Evolutionary conservation across 2,329 filamentous ascomycete genomes (phyloP).

Genomic region (Thelonectria discophora): DNA sequence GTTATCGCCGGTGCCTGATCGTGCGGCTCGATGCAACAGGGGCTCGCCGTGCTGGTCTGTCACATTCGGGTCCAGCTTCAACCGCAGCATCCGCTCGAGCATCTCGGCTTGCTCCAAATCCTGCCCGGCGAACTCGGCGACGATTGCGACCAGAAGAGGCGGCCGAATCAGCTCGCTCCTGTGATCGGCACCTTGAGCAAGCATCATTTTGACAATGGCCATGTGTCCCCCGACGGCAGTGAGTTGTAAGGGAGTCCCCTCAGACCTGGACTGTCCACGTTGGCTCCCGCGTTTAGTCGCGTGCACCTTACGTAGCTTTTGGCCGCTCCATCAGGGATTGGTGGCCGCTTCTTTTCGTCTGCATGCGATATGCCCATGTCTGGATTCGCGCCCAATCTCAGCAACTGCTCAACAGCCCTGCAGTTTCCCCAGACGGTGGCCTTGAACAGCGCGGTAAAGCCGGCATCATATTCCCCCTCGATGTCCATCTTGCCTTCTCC

Average conservation of each 20-base stretch:
- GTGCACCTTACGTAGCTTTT: not conserved
- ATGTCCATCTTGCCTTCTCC: not conserved
- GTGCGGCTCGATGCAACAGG: not conserved
- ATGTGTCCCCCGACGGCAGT: not conserved
- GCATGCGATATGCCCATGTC: not conserved
- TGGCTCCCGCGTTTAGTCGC: not conserved
- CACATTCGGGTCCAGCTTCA: not conserved
- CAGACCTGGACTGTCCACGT: not conserved
- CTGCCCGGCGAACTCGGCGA: not conserved
- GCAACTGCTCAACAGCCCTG: not conserved
- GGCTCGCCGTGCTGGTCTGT: not conserved
- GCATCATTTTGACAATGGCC: not conserved
- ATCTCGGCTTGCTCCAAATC: not conserved
- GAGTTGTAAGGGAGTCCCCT: not conserved
- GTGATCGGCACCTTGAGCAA: not conserved
- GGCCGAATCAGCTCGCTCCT: not conserved
- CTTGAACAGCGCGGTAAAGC: not conserved
- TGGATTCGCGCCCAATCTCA: not conserved
- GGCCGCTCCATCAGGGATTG: not conserved
- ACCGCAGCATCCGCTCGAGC: not conserved
- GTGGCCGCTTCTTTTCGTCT: not conserved
- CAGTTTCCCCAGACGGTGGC: not conserved
- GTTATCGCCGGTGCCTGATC: not conserved
- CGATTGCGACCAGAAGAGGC: not conserved
- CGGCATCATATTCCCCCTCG: not conserved